Evolutionary conservation across 176 grass and related monocot genomes (phyloP).

Genomic region (Musa acuminata): DNA sequence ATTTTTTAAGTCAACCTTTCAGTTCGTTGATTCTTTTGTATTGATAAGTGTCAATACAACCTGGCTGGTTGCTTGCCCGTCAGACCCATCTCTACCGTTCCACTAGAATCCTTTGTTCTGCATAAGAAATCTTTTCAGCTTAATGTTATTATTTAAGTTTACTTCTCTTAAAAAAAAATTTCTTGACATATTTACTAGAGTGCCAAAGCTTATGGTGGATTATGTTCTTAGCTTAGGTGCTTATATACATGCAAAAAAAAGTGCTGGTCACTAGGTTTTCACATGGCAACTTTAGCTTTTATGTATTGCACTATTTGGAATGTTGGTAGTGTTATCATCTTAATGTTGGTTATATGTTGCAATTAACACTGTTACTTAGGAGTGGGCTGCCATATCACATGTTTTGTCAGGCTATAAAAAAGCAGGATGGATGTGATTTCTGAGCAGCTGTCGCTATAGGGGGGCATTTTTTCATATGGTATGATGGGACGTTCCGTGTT

Average conservation of each 20-base stretch:
- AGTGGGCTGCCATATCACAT: constrained; percentile 30
- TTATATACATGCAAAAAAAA: not conserved
- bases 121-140: not conserved
- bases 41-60: too few relatives aligned
- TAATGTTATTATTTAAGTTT: not conserved
- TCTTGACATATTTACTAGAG: not conserved
- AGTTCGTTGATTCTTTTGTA: too few relatives aligned
- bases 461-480: constrained; percentile 44
- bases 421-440: constrained; percentile 32
- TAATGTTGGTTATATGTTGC: constrained; percentile 29
- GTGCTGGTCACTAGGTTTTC: too few relatives aligned
- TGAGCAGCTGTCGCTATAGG: constrained; percentile 26
- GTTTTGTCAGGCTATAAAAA: constrained; percentile 36
- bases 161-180: not conserved
- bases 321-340: constrained; percentile 12
- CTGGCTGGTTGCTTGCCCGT: too few relatives aligned
- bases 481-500: constrained; percentile 45
- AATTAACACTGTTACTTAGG: constrained; percentile 45
- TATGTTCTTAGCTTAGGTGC: not conserved
- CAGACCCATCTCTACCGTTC: too few relatives aligned
- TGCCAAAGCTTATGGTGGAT: not conserved
- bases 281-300: not conserved
- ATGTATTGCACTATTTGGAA: not conserved
- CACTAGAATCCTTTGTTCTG: too few relatives aligned
- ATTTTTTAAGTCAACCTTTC: too few relatives aligned